Percentiles rank a stretch among this genome's conserved stretches.
Evolutionary conservation across 495 filamentous ascomycete genomes (phyloP).

Genomic region (Penicillium bialowiezense): DNA sequence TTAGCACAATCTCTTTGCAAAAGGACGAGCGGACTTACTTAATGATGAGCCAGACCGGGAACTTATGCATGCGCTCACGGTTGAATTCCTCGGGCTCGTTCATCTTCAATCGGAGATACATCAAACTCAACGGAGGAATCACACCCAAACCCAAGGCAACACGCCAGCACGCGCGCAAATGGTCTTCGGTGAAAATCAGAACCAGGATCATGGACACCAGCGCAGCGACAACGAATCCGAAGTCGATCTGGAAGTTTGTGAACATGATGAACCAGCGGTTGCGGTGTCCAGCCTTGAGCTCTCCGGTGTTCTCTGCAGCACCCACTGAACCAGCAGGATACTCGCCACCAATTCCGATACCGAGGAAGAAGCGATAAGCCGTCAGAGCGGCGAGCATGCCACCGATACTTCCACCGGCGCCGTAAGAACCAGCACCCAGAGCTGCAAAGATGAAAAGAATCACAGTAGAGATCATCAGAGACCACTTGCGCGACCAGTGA

Average conservation of each 20-base stretch:
- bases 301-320: constrained; percentile 78
- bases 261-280: constrained; percentile 93
- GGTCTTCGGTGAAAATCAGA: constrained; percentile 63
- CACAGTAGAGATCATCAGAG: constrained; percentile 73
- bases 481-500: constrained; percentile 78
- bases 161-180: constrained; percentile 73
- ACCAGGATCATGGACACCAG: constrained; percentile 73
- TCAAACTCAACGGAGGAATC: constrained; percentile 70
- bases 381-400: constrained; percentile 81
- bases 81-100: constrained; percentile 83
- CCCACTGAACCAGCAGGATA: constrained; percentile 88
- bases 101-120: constrained; percentile 72
- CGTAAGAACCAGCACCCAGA: constrained; percentile 75
- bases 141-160: constrained; percentile 74
- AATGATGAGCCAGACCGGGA: constrained; percentile 48
- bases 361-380: constrained; percentile 80
- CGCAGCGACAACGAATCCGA: constrained; percentile 71
- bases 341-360: constrained; percentile 67
- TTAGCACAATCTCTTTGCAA: constrained; percentile 1
- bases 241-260: constrained; percentile 86
- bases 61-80: constrained; percentile 52
- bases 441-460: constrained; percentile 83
- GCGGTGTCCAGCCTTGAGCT: constrained; percentile 73
- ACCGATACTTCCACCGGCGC: constrained; percentile 53
- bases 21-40: constrained; percentile 30